These are phyloP conservation scores for Purshia tridentata DNA, from an alignment of 306 rosid genomes.

Conservation along the genomic window DNA sequence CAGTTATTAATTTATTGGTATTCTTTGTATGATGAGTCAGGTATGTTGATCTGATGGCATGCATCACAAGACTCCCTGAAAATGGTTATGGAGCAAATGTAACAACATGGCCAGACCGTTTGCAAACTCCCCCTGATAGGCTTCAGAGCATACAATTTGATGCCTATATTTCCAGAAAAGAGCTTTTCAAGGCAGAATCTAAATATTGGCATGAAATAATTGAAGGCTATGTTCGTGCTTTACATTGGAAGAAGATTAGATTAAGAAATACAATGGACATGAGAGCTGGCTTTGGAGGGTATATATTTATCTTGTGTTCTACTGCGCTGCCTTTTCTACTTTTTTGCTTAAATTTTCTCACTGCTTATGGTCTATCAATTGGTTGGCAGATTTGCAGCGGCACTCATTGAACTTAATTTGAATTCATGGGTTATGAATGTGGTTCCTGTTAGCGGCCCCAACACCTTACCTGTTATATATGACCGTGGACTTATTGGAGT, in stretches of 20 bases:
- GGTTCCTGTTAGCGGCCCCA: conserved; percentile 89
- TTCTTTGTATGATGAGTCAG: conserved; percentile 43
- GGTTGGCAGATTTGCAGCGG: conserved; percentile 82
- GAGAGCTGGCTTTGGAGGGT: conserved; percentile 99
- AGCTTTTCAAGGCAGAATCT: conserved; percentile 83
- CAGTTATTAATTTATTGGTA: conserved; percentile 21
- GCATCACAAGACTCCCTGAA: conserved; percentile 79
- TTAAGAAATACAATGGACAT: conserved; percentile 94
- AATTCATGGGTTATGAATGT: conserved; percentile 94
- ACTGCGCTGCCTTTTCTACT: background rate
- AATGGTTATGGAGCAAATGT: conserved; percentile 64
- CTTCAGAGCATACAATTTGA: conserved; percentile 79
- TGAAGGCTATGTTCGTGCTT: conserved; percentile 55
- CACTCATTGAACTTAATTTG: conserved; percentile 54
- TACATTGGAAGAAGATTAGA: conserved; percentile 65
- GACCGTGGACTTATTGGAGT: conserved; percentile 97
- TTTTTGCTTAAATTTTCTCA: conserved; percentile 8
- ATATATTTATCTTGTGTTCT: conserved; percentile 25
- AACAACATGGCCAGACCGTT: conserved; percentile 73
- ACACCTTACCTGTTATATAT: conserved; percentile 89
- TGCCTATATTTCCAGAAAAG: conserved; percentile 77
- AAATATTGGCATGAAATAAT: conserved; percentile 74
- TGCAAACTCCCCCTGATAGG: conserved; percentile 80
- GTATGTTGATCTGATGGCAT: conserved; percentile 80
- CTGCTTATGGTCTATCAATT: conserved; percentile 26